These are phyloP conservation scores for Scleromitrula shiraiana DNA, from an alignment of 2,329 filamentous ascomycete species.

Conservation along the genomic window DNA sequence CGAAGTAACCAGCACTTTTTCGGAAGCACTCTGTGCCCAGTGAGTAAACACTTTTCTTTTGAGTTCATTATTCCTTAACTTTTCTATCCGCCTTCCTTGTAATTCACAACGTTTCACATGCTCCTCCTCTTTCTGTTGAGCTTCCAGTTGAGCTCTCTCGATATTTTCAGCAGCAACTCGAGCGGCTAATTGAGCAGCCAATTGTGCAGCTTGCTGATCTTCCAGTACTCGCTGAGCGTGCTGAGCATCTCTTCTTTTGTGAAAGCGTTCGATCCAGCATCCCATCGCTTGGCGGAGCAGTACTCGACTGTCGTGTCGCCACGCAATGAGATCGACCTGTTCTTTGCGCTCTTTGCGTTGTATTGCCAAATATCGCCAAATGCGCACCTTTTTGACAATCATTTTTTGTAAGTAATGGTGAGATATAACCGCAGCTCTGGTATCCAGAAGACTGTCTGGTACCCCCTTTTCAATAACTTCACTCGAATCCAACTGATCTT, in stretches of 20 bases:
- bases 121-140: conserved; percentile 25
- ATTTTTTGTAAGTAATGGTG: conserved; percentile 16
- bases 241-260: conserved; percentile 4
- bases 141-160: background rate
- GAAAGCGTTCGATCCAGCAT: conserved; percentile 37
- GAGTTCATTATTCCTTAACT: conserved; percentile 58
- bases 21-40: conserved; percentile 59
- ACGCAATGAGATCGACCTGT: conserved; percentile 37
- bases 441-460: conserved; percentile 9
- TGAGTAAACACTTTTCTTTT: conserved; percentile 56
- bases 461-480: conserved; percentile 4
- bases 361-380: conserved; percentile 23
- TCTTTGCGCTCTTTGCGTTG: conserved; percentile 31
- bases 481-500: background rate
- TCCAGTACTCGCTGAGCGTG: background rate
- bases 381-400: conserved; percentile 14
- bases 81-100: conserved; percentile 50
- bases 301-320: conserved; percentile 40
- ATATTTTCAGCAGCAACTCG: background rate
- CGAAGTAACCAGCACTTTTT: conserved; percentile 58
- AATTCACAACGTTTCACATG: conserved; percentile 46
- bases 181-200: background rate
- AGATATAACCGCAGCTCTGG: conserved; percentile 21
- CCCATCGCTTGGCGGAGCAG: conserved; percentile 46
- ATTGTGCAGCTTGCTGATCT: background rate